Percentiles rank a stretch among this genome's conserved stretches.
phyloP scores from a whole-genome alignment of 345 rosid species.

The Eucalyptus erythrocorys region DNA sequence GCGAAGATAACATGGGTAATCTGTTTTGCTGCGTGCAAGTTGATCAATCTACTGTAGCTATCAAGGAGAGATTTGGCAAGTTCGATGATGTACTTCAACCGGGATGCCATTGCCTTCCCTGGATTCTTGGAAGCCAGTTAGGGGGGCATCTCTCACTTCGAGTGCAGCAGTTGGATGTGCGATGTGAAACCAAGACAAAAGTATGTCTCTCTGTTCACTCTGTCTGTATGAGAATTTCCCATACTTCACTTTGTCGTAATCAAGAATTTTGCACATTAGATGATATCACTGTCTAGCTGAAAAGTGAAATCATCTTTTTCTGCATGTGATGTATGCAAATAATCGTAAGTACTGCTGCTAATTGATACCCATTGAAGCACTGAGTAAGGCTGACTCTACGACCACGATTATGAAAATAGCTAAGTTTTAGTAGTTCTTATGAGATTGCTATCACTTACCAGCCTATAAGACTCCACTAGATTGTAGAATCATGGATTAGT shows the following conservation, averaged over 20 bases:
- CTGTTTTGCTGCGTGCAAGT: conserved; percentile 18
- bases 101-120: conserved; percentile 33
- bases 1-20: conserved; percentile 20
- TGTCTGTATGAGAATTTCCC: neutral
- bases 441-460: neutral
- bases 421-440: neutral
- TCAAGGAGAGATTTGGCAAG: conserved; percentile 26
- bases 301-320: neutral
- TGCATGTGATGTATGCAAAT: neutral
- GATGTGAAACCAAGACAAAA: conserved; percentile 35
- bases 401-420: neutral
- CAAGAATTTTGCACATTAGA: neutral
- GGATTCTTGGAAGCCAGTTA: conserved; percentile 23
- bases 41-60: conserved; percentile 28
- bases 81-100: conserved; percentile 24
- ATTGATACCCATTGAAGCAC: neutral
- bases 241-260: neutral
- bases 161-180: conserved; percentile 28
- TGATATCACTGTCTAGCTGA: neutral
- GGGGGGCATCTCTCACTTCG: conserved; percentile 23
- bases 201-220: neutral
- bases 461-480: neutral
- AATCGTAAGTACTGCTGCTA: neutral
- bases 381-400: neutral
- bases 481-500: neutral